Percentiles rank a stretch among this genome's conserved stretches.
Conservation (phyloP, 179 eudicot genomes). For the Spergularia azorica region DNA sequence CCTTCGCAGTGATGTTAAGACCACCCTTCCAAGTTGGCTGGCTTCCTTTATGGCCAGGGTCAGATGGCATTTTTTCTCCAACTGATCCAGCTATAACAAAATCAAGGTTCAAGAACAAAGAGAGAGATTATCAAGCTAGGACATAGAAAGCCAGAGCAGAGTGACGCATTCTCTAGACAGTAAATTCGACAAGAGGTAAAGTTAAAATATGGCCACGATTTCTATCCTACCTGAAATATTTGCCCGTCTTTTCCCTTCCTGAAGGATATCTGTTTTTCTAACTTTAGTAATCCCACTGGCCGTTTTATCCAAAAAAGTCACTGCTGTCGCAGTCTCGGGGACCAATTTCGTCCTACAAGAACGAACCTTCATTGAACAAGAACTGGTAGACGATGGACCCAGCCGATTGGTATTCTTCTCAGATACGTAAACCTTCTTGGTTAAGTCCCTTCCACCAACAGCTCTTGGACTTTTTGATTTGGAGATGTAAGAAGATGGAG, state of each 20-base stretch:
- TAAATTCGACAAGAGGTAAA: not conserved
- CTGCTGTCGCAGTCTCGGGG: slow-evolving; percentile 10
- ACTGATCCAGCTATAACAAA: slow-evolving; percentile 15
- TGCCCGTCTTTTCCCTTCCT: slow-evolving; percentile 12
- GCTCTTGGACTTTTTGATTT: slow-evolving; percentile 22
- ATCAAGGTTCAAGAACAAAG: not conserved
- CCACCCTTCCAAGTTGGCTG: slow-evolving; percentile 9
- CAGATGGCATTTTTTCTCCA: slow-evolving; percentile 22
- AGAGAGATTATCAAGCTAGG: not conserved
- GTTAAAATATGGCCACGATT: not conserved
- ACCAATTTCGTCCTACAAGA: slow-evolving; percentile 10
- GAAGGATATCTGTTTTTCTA: not conserved
- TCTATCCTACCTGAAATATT: slow-evolving; percentile 20
- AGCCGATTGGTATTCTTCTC: slow-evolving; percentile 13
- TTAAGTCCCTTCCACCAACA: slow-evolving; percentile 12
- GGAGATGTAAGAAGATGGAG: not conserved
- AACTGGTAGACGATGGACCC: slow-evolving; percentile 12
- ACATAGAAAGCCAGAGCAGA: not conserved
- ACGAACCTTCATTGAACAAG: slow-evolving; percentile 10
- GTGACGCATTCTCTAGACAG: not conserved
- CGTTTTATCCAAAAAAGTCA: not conserved
- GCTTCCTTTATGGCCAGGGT: slow-evolving; percentile 24
- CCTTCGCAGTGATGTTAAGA: not conserved
- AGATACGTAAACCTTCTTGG: slow-evolving; percentile 19
- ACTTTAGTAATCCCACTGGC: slow-evolving; percentile 6